These are phyloP conservation scores for Pseudoscleropodium purum DNA, from an alignment of 225 moss, liverwort and hornwort species.

Conservation along the genomic window DNA sequence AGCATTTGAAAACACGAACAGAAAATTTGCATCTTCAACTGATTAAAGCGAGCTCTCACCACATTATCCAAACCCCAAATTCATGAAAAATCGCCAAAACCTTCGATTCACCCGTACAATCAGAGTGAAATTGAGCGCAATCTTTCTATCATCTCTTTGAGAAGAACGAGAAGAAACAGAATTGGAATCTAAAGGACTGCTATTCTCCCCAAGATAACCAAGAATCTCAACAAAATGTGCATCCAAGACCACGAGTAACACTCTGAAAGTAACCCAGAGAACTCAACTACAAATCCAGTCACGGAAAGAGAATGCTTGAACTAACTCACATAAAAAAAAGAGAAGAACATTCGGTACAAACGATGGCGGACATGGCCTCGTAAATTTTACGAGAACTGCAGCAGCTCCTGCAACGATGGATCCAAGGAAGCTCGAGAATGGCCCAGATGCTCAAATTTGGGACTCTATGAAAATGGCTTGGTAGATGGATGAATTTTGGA, in stretches of 20 bases:
- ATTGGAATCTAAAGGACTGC: not conserved
- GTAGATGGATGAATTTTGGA: not conserved
- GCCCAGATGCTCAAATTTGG: not conserved
- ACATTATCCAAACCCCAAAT: not conserved
- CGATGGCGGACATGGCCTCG: not conserved
- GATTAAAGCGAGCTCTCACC: not conserved
- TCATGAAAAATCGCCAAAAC: not conserved
- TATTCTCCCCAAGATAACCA: not conserved
- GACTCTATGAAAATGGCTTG: not conserved
- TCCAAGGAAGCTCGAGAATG: not conserved
- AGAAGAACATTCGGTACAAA: not conserved
- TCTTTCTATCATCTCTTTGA: not conserved
- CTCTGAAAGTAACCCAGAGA: not conserved
- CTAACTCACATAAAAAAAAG: not conserved
- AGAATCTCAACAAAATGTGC: not conserved
- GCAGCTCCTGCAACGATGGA: not conserved
- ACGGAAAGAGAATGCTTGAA: not conserved
- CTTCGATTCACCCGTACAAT: not conserved
- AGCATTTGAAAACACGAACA: not conserved
- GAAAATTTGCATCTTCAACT: not conserved
- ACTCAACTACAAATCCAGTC: not conserved
- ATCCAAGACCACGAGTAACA: not conserved
- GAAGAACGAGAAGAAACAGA: not conserved
- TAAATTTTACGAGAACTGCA: not conserved
- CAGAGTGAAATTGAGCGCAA: not conserved